A percentile compares a stretch with the other conserved stretches of the same genome.
Conservation (phyloP, 2,329 filamentous ascomycete species). For the Exophiala aquamarina region DNA sequence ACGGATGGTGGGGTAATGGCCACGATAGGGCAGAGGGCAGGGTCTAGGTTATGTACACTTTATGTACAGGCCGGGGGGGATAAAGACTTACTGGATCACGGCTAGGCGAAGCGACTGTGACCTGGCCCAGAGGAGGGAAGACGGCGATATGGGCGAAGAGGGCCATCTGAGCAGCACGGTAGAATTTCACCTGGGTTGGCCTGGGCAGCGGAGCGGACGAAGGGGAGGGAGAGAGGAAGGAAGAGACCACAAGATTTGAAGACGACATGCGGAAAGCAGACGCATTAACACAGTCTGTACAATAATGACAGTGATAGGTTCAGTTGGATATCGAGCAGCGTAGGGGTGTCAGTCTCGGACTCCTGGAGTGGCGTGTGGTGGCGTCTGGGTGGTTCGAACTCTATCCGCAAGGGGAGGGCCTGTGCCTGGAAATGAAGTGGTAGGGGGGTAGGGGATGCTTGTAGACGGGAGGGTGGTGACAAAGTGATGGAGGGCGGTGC, state of each 20-base stretch:
- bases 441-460: too few species aligned
- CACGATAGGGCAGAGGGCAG: not conserved
- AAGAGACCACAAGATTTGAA: constrained; percentile 6
- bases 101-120: constrained; percentile 58
- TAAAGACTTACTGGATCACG: constrained; percentile 37
- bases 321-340: too few species aligned
- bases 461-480: too few species aligned
- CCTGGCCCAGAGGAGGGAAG: constrained; percentile 73
- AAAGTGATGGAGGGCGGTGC: not conserved
- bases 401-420: too few species aligned
- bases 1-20: not conserved
- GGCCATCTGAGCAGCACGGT: constrained; percentile 42
- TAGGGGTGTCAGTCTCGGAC: too few species aligned
- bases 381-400: too few species aligned
- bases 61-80: too few species aligned
- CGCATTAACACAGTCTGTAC: constrained; percentile 5
- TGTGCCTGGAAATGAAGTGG: too few species aligned
- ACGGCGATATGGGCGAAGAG: constrained; percentile 58
- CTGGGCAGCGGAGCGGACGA: constrained; percentile 16
- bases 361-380: too few species aligned
- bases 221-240: constrained; percentile 16
- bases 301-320: constrained; percentile 4
- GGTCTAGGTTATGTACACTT: not conserved
- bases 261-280: constrained; percentile 18
- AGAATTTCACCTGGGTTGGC: constrained; percentile 35